phyloP scores from a whole-genome alignment of 495 filamentous ascomycete species.

The Delitschia confertaspora region DNA sequence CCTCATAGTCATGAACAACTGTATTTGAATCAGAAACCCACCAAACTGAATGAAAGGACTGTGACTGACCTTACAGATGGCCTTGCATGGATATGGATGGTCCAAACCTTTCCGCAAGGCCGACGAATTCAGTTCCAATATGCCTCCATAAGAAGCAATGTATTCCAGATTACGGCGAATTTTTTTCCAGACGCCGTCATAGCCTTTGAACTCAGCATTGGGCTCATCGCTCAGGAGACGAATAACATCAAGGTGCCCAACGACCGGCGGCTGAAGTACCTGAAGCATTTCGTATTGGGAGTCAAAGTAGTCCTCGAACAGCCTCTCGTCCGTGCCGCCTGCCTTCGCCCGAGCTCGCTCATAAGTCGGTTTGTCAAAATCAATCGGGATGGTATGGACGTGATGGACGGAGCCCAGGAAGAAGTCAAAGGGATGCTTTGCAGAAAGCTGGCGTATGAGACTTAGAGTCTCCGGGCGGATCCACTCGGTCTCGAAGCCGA shows the following conservation, averaged over 20 bases:
- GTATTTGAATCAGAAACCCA: constrained; percentile 4
- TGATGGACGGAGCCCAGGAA: constrained; percentile 91
- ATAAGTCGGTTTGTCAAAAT: constrained; percentile 67
- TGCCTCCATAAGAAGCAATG: constrained; percentile 62
- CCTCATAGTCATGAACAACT: constrained; percentile 55
- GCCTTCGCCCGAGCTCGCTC: constrained; percentile 47
- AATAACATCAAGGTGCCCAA: constrained; percentile 93
- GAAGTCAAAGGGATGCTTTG: constrained; percentile 62
- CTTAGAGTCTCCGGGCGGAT: constrained; percentile 58
- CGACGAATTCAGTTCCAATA: constrained; percentile 81
- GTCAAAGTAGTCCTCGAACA: constrained; percentile 81
- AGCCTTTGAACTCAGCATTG: constrained; percentile 45
- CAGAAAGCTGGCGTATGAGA: constrained; percentile 51
- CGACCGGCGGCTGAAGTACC: constrained; percentile 62
- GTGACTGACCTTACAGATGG: constrained; percentile 63
- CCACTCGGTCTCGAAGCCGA: constrained; percentile 91
- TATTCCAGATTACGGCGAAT: constrained; percentile 64
- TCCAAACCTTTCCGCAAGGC: constrained; percentile 80
- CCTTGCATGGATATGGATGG: constrained; percentile 77
- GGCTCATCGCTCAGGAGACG: constrained; percentile 65
- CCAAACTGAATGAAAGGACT: constrained; percentile 1
- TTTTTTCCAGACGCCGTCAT: constrained; percentile 58
- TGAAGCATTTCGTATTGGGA: constrained; percentile 71
- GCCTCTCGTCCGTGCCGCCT: constrained; percentile 56
- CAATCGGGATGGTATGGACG: constrained; percentile 75